phyloP scores from a whole-genome alignment of 1,284 basidiomycete genomes.

The Hypsizygus ulmarius region DNA sequence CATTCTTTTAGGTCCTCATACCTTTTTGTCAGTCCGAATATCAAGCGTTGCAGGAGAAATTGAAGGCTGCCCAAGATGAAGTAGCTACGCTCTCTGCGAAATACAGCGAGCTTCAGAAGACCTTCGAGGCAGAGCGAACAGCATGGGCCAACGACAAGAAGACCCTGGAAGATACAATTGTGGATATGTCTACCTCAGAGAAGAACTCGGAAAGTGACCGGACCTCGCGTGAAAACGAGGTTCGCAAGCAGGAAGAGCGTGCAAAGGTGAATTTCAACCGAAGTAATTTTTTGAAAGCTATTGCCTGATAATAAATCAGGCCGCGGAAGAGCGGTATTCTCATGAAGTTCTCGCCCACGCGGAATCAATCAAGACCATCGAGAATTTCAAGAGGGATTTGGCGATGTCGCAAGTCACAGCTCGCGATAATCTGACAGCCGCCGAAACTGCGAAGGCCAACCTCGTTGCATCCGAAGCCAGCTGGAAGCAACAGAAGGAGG shows the following conservation, averaged over 20 bases:
- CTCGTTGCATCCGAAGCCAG: constrained; percentile 68
- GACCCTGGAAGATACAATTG: constrained; percentile 72
- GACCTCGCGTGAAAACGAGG: constrained; percentile 58
- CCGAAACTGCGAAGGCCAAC: constrained; percentile 76
- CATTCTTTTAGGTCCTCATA: constrained; percentile 5
- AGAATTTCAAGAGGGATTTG: constrained; percentile 65
- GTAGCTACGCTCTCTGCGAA: constrained; percentile 50
- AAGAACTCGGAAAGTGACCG: constrained; percentile 64
- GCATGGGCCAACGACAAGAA: constrained; percentile 79
- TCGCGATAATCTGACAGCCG: constrained; percentile 55
- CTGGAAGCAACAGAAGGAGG: constrained; percentile 77
- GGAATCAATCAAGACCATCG: constrained; percentile 73
- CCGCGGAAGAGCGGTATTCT: constrained; percentile 79
- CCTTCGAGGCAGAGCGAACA: constrained; percentile 61
- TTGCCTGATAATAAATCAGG: constrained; percentile 34
- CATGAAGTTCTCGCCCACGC: constrained; percentile 83
- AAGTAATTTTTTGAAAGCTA: neutral
- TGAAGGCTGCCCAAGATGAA: constrained; percentile 57
- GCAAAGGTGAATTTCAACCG: constrained; percentile 50
- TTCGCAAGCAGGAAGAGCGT: constrained; percentile 64
- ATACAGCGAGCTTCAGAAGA: constrained; percentile 58
- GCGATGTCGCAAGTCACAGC: constrained; percentile 46
- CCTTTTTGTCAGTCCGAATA: constrained; percentile 56
- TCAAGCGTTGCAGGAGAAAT: constrained; percentile 60
- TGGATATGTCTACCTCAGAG: constrained; percentile 71